These are phyloP conservation scores for Aureobasidium lini DNA, from an alignment of 2,329 filamentous ascomycete genomes.

Conservation along the genomic window DNA sequence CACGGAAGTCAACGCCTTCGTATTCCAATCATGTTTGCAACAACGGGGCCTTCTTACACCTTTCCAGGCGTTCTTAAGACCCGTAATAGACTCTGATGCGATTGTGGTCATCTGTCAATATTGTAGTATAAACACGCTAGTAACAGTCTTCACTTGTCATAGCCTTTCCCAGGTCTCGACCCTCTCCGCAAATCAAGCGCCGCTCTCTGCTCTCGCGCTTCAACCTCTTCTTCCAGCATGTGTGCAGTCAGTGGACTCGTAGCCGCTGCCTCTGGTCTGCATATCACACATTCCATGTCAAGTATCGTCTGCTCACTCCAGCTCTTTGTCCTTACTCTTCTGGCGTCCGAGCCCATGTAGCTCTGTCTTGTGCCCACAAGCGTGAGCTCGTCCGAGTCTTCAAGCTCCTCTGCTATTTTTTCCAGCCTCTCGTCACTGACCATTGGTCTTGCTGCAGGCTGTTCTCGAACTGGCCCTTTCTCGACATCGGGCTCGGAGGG, in stretches of 20 bases:
- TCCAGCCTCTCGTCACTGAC: not conserved
- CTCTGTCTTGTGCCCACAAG: not conserved
- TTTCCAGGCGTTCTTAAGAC: too few relatives aligned
- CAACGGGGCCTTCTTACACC: not conserved
- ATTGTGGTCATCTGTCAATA: too few relatives aligned
- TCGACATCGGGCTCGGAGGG: not conserved
- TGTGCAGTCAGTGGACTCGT: not conserved
- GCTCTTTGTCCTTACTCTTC: not conserved
- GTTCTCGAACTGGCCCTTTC: not conserved
- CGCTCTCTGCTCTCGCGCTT: not conserved
- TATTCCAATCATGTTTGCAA: not conserved
- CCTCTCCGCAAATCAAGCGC: not conserved
- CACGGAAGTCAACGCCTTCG: not conserved
- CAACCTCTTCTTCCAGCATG: not conserved
- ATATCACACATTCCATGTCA: not conserved
- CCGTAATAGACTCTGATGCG: too few relatives aligned
- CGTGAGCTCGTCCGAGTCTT: constrained; percentile 3
- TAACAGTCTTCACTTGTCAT: not conserved
- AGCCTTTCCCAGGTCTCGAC: not conserved
- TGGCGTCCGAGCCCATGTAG: not conserved
- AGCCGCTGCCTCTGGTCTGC: not conserved
- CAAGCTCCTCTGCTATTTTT: not conserved
- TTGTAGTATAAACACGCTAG: too few relatives aligned
- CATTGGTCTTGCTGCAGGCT: not conserved
- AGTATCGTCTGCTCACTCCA: constrained; percentile 9